phyloP scores from a whole-genome alignment of 345 rosid species.

The Moringa oleifera region DNA sequence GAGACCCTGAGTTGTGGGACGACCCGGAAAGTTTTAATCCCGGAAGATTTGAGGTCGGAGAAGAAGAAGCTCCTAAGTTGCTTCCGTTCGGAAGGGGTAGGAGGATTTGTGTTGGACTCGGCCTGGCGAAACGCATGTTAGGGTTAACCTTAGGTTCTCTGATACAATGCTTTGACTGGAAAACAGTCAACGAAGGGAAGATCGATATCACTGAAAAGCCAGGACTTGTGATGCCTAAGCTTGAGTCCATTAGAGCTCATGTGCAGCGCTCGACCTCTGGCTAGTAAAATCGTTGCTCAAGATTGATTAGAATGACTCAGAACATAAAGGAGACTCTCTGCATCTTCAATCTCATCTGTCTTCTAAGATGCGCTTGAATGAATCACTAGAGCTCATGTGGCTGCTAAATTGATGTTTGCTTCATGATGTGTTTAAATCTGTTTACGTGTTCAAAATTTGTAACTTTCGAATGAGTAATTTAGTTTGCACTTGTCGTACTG shows the following conservation, averaged over 20 bases:
- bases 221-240: slow-evolving; percentile 37
- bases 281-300: too few species aligned
- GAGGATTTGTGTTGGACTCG: slow-evolving; percentile 40
- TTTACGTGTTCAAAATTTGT: too few species aligned
- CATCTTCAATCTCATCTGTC: too few species aligned
- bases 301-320: too few species aligned
- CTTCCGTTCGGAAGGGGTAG: slow-evolving; percentile 47
- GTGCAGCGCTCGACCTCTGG: slow-evolving; percentile 38
- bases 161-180: slow-evolving; percentile 49
- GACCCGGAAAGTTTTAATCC: slow-evolving; percentile 38
- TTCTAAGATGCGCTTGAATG: too few species aligned
- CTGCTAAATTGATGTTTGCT: too few species aligned
- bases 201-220: slow-evolving; percentile 39
- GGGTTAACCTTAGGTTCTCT: slow-evolving; percentile 31
- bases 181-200: slow-evolving; percentile 21
- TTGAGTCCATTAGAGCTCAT: slow-evolving; percentile 25
- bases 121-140: slow-evolving; percentile 31
- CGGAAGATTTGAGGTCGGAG: slow-evolving; percentile 29
- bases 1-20: slow-evolving; percentile 37
- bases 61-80: slow-evolving; percentile 8
- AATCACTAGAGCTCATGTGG: too few species aligned
- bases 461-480: too few species aligned
- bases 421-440: too few species aligned
- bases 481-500: too few species aligned
- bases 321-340: too few species aligned